Percentiles rank a stretch among this genome's conserved stretches.
Evolutionary conservation across 768 basidiomycete genomes (phyloP).

Genomic region (Sutorius australiensis): DNA sequence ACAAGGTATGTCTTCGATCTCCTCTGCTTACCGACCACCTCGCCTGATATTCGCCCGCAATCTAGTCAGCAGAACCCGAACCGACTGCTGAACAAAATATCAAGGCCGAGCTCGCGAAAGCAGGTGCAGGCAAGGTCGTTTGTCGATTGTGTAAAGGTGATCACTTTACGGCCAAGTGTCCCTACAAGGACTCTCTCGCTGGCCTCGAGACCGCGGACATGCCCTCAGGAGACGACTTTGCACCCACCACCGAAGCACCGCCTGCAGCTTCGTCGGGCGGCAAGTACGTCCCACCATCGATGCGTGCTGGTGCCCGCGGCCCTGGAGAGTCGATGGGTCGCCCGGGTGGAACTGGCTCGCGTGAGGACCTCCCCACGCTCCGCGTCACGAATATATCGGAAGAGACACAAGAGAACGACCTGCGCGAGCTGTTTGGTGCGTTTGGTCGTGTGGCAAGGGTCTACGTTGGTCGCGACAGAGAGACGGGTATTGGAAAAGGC

Average conservation of each 20-base stretch:
- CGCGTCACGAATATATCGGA: constrained; percentile 96
- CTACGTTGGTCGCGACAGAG: constrained; percentile 91
- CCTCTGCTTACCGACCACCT: background rate
- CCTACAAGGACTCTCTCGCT: constrained; percentile 91
- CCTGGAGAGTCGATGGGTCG: constrained; percentile 71
- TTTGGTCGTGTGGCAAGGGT: constrained; percentile 88
- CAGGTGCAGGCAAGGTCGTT: constrained; percentile 81
- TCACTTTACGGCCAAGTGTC: constrained; percentile 98
- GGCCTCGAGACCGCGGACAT: constrained; percentile 59
- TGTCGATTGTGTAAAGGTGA: constrained; percentile 96
- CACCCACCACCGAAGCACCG: constrained; percentile 33
- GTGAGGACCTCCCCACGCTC: constrained; percentile 94
- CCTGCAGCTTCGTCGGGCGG: constrained; percentile 46
- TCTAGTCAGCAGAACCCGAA: constrained; percentile 62
- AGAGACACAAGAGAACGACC: constrained; percentile 91
- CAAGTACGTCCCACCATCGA: constrained; percentile 93
- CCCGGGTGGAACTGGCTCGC: constrained; percentile 43
- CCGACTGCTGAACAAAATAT: constrained; percentile 58
- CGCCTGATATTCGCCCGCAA: background rate
- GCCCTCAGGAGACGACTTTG: constrained; percentile 35
- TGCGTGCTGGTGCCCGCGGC: constrained; percentile 68
- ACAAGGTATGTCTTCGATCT: constrained; percentile 44
- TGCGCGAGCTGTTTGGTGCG: constrained; percentile 83
- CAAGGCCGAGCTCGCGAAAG: constrained; percentile 63
- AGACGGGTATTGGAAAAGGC: constrained; percentile 92